Evolutionary conservation across 2,329 filamentous ascomycete genomes (phyloP).

Genomic region (Claviceps paspali): DNA sequence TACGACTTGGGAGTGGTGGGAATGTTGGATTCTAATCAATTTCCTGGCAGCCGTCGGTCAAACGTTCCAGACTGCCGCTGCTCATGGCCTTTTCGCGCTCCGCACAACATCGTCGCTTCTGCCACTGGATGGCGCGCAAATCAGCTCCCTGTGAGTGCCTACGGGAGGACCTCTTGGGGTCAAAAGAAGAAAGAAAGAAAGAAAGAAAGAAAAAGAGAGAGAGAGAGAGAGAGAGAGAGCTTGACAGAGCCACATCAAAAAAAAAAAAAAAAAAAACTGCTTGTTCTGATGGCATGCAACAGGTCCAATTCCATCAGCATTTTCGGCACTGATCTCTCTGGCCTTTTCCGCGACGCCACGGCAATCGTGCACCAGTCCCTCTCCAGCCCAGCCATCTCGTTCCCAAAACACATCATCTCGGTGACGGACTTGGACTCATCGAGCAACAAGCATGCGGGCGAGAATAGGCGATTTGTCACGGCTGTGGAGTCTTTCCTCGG

Average conservation of each 20-base stretch:
- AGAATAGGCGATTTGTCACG: slow-evolving; percentile 11
- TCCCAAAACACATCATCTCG: slow-evolving; percentile 12
- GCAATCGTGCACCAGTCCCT: slow-evolving; percentile 7
- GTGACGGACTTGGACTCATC: slow-evolving; percentile 11
- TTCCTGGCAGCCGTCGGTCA: slow-evolving; percentile 9
- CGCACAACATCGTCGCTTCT: slow-evolving; percentile 8
- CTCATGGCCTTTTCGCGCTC: slow-evolving; percentile 18
- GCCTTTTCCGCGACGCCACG: slow-evolving; percentile 10
- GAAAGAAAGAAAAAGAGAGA: background rate
- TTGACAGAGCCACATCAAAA: too few relatives aligned
- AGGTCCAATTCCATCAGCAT: slow-evolving; percentile 12
- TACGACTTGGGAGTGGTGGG: background rate
- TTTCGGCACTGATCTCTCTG: slow-evolving; percentile 12
- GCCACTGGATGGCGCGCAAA: slow-evolving; percentile 6
- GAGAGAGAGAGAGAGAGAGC: too few relatives aligned
- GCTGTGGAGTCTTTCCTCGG: slow-evolving; percentile 11
- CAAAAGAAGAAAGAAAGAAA: background rate
- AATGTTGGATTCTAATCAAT: too few relatives aligned
- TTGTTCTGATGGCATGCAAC: slow-evolving; percentile 1
- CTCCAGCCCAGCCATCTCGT: background rate
- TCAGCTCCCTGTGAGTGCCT: slow-evolving; percentile 11
- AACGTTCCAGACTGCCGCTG: slow-evolving; percentile 9
- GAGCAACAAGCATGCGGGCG: slow-evolving; percentile 2
- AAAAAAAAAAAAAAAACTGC: too few relatives aligned
- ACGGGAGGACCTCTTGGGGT: background rate